Base-by-base conservation (phyloP, 2,329 filamentous ascomycete species). In the Cercospora brassicicola region DNA sequence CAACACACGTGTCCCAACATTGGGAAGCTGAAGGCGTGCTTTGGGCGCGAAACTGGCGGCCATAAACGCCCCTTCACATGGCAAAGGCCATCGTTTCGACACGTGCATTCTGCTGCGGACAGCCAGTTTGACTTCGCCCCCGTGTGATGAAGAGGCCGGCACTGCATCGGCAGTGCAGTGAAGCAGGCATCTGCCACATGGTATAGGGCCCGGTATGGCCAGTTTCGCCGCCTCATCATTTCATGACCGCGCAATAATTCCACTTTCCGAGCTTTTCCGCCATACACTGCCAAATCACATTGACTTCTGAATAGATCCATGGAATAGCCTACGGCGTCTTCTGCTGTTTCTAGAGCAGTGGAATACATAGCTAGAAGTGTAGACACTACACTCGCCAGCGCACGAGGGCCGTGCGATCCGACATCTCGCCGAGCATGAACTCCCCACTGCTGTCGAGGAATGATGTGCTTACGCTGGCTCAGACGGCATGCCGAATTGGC, bases 381-480 rank as follows among this genome's bases (percentile, higher is more conserved):
- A 28, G 48, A 53, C 48, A 15, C 33, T 36, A 53, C 48, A 53
- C 13, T 20, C 23, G 48, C 11, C 20, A n/a, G 48, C 20, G 2
- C 20, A 26, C 20, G 10, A 53, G 48, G 20, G 23, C 11, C 48
- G 48, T 53, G 48, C 48, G 20, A 26, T 53, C 48, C 48, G 48
- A 53, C 48, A 53, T 53, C 48, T 53, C 48, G 62, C 51, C 62
- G 62, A 64, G 28, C 36, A 76, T 76, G 74, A 71, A 72, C 11
- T 62, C 71, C 55, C 70, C 70, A 64, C 71, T 72, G 11, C 72
- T 76, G n/a, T 74, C 72, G 3, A 64, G 76, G 9, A 82, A 81
- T 65, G 82, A 83, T 74, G 81, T 83, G 20, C 71, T 84, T 48
- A 80, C 82, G 78, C 76, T 83, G 15, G 82, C 81, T 4, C 81